Percentiles rank a stretch among this genome's conserved stretches.
Conservation (phyloP, 805 yeast species). For the Cyberlindnera petersonii region DNA sequence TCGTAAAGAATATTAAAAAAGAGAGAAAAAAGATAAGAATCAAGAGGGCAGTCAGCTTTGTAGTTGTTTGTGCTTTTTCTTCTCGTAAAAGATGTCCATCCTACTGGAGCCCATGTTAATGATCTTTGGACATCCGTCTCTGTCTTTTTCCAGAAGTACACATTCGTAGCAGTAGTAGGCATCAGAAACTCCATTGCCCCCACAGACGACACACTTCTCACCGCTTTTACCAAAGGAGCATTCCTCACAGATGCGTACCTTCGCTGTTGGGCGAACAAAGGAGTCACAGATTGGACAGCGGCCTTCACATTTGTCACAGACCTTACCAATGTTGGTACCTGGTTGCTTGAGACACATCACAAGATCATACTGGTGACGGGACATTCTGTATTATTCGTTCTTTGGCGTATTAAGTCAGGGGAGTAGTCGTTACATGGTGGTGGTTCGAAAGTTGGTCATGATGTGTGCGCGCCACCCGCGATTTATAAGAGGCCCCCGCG, state of each 20-base stretch:
- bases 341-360: slow-evolving; percentile 83
- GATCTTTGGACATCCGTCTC: slow-evolving; percentile 92
- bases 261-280: slow-evolving; percentile 62
- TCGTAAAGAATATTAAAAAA: too few species aligned
- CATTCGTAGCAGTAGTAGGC: slow-evolving; percentile 88
- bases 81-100: slow-evolving; percentile 61
- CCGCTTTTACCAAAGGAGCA: slow-evolving; percentile 71
- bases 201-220: slow-evolving; percentile 77
- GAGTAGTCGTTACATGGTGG: neutral
- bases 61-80: slow-evolving; percentile 35
- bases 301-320: slow-evolving; percentile 88
- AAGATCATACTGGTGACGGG: slow-evolving; percentile 84
- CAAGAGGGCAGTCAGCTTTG: slow-evolving; percentile 7
- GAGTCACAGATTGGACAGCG: slow-evolving; percentile 90
- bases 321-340: slow-evolving; percentile 63
- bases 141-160: slow-evolving; percentile 67
- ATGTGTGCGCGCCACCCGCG: too few species aligned
- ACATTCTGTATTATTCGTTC: slow-evolving; percentile 44
- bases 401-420: neutral
- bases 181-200: slow-evolving; percentile 55
- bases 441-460: too few species aligned
- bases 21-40: too few species aligned
- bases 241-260: slow-evolving; percentile 76
- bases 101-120: slow-evolving; percentile 75
- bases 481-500: too few species aligned